Conservation (phyloP, 2,329 filamentous ascomycete genomes). For the Trichophyton benhamiae region DNA sequence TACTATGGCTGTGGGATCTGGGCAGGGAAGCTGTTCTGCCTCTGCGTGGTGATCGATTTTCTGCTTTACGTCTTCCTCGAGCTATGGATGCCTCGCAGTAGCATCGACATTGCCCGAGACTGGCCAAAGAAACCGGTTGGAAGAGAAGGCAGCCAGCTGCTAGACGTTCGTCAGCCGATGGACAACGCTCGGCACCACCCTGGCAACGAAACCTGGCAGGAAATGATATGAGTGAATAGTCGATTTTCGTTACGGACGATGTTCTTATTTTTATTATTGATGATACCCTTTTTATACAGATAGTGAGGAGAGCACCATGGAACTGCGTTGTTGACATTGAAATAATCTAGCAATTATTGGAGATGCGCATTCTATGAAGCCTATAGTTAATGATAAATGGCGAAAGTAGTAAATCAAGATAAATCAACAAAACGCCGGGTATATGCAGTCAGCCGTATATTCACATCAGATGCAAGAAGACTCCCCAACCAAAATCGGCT, state of each 20-base stretch:
- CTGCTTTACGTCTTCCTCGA: constrained; percentile 80
- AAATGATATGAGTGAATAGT: neutral
- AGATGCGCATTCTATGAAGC: neutral
- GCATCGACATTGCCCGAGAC: constrained; percentile 78
- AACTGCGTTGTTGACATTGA: neutral
- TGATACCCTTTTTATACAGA: constrained; percentile 3
- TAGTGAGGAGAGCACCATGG: neutral
- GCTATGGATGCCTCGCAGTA: constrained; percentile 68
- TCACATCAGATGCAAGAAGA: neutral
- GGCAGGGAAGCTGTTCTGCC: constrained; percentile 93
- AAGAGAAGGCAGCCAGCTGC: neutral
- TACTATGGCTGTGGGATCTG: constrained; percentile 98
- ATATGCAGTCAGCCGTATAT: neutral
- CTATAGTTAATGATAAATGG: neutral
- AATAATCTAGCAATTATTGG: too few relatives aligned
- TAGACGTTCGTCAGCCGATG: neutral
- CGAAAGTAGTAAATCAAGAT: neutral
- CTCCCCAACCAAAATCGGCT: neutral
- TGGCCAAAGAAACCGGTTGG: constrained; percentile 66
- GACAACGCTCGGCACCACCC: neutral
- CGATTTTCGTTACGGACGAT: neutral
- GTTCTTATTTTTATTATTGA: neutral
- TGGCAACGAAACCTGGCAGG: constrained; percentile 1
- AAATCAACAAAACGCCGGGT: neutral
- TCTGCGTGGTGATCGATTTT: constrained; percentile 91